phyloP scores from a whole-genome alignment of 2,329 filamentous ascomycete species.

The Colletotrichum sp. region DNA sequence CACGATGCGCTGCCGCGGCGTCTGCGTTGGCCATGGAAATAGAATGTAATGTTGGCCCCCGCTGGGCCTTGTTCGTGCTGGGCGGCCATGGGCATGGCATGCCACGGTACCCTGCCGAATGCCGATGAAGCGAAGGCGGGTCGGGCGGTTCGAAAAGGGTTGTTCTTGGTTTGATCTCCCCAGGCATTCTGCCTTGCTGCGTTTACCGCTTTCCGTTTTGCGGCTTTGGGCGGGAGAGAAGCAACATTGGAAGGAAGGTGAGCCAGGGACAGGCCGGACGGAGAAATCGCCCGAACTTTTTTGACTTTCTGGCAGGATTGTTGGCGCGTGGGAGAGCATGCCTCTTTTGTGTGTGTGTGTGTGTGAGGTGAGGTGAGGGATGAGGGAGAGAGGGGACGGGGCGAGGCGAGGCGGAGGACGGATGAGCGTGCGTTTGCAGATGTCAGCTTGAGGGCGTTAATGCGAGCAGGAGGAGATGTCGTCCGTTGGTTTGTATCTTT shows the following conservation, averaged over 20 bases:
- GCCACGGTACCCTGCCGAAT: conserved; percentile 7
- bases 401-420: not conserved
- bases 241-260: not conserved
- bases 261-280: not conserved
- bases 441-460: not conserved
- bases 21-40: not conserved
- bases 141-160: not conserved
- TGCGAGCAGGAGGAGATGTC: not conserved
- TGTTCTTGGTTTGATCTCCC: not conserved
- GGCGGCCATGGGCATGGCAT: not conserved
- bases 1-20: not conserved
- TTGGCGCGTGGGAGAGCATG: not conserved
- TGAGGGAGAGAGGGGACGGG: not conserved
- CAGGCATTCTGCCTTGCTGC: not conserved
- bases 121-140: conserved; percentile 12
- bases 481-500: not conserved
- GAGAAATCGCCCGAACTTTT: not conserved
- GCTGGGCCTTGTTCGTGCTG: not conserved
- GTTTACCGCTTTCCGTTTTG: not conserved
- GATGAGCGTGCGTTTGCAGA: conserved; percentile 1
- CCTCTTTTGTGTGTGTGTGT: not conserved
- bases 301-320: not conserved
- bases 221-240: not conserved
- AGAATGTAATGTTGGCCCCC: not conserved
- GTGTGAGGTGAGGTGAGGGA: not conserved